Conservation (phyloP, 2,329 filamentous ascomycete genomes). For the Thielaviopsis cerberus region DNA sequence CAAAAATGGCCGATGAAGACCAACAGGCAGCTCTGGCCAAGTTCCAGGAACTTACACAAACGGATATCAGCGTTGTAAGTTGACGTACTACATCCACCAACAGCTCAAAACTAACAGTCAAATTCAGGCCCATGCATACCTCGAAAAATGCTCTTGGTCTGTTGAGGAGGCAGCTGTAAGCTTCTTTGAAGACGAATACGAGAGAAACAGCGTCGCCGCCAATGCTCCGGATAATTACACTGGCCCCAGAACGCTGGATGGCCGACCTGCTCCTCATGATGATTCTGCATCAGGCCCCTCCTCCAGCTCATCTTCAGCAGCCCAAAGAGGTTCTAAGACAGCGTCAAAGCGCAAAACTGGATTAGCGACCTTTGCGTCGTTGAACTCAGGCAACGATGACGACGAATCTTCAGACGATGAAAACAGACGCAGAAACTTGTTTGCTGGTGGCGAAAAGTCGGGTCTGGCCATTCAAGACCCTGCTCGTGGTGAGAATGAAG, state of each 20-base stretch:
- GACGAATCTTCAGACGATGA: conserved; percentile 37
- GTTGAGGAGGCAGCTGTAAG: not conserved
- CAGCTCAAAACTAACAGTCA: not conserved
- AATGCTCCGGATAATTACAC: conserved; percentile 28
- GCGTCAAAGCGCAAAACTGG: conserved; percentile 35
- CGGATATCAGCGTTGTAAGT: not conserved
- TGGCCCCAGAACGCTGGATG: conserved; percentile 44
- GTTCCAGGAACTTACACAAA: not conserved
- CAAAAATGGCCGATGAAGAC: not conserved
- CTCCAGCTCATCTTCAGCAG: not conserved
- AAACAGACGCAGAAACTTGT: conserved; percentile 46
- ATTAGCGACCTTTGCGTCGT: conserved; percentile 40
- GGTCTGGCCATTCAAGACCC: conserved; percentile 50
- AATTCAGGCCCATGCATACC: not conserved
- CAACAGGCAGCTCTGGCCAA: not conserved
- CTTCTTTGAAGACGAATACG: conserved; percentile 1
- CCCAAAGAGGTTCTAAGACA: conserved; percentile 17
- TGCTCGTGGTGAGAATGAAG: conserved; percentile 20
- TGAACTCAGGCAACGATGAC: conserved; percentile 28
- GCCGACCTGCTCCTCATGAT: conserved; percentile 35
- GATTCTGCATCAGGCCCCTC: not conserved
- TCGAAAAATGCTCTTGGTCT: not conserved
- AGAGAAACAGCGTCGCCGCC: not conserved
- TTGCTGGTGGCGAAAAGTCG: conserved; percentile 74
- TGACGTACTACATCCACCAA: not conserved